Evolutionary conservation across 1,284 basidiomycete genomes (phyloP).

Genomic region (Ustilago sp.): DNA sequence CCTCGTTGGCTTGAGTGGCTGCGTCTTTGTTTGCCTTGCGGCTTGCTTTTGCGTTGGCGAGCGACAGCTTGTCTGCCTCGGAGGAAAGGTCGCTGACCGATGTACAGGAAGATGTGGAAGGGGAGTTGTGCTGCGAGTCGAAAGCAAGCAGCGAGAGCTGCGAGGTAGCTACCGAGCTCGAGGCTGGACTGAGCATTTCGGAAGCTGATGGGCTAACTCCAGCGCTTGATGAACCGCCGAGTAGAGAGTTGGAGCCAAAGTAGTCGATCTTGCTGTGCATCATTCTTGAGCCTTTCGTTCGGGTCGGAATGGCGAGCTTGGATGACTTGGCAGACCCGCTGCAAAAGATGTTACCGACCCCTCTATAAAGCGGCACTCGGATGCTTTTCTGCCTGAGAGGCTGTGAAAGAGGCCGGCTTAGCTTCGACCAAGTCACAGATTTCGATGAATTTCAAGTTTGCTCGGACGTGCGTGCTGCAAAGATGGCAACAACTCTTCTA

Average conservation of each 20-base stretch:
- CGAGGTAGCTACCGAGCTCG: constrained; percentile 35
- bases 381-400: neutral
- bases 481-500: no score
- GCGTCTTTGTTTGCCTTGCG: neutral
- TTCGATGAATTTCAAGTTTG: no score
- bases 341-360: neutral
- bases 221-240: constrained; percentile 31
- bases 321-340: neutral
- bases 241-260: constrained; percentile 30
- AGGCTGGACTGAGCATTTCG: constrained; percentile 31
- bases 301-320: neutral
- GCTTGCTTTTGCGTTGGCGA: constrained; percentile 3
- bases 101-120: constrained; percentile 43
- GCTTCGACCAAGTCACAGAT: no score
- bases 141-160: constrained; percentile 37
- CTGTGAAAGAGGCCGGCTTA: no score
- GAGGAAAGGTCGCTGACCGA: constrained; percentile 48
- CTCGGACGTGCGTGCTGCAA: no score
- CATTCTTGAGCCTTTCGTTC: constrained; percentile 2
- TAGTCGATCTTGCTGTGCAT: constrained; percentile 35
- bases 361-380: neutral
- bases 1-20: constrained; percentile 1
- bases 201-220: constrained; percentile 34
- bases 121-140: constrained; percentile 36
- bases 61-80: constrained; percentile 33